These are phyloP conservation scores for Pythium phragmitis DNA, from an alignment of 352 stramenopile genomes.

Conservation along the genomic window DNA sequence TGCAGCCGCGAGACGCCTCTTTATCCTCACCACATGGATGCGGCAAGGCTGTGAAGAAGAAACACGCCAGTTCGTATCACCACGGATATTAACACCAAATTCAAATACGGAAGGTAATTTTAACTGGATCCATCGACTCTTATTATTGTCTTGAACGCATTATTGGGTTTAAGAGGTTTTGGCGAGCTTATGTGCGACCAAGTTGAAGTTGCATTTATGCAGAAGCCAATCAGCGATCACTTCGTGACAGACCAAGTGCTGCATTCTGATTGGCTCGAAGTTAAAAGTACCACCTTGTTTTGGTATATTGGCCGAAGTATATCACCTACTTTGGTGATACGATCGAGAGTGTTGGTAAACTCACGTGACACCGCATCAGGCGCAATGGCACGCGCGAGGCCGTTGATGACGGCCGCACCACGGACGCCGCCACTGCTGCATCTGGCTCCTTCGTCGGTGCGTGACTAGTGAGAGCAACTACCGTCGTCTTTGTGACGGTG, in stretches of 20 bases:
- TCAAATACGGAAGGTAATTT: not conserved
- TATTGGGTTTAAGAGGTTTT: not conserved
- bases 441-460: not conserved
- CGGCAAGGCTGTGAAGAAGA: constrained; percentile 7
- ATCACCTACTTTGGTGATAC: constrained; percentile 15
- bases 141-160: not conserved
- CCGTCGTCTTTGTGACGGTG: not conserved
- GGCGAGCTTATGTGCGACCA: not conserved
- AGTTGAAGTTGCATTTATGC: constrained; percentile 20
- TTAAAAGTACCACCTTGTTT: constrained; percentile 27
- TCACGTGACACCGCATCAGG: constrained; percentile 25
- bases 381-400: constrained; percentile 10
- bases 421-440: not conserved
- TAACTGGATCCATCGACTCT: not conserved
- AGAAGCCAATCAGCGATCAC: constrained; percentile 5
- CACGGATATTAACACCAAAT: not conserved
- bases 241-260: not conserved
- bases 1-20: not conserved
- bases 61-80: constrained; percentile 15
- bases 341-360: constrained; percentile 34
- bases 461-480: not conserved
- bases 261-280: constrained; percentile 28
- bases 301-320: not conserved
- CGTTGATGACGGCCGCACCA: not conserved
- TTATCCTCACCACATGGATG: constrained; percentile 12